These are phyloP conservation scores for Ceratobasidium sp. DNA, from an alignment of 1,284 basidiomycete species.

Conservation along the genomic window DNA sequence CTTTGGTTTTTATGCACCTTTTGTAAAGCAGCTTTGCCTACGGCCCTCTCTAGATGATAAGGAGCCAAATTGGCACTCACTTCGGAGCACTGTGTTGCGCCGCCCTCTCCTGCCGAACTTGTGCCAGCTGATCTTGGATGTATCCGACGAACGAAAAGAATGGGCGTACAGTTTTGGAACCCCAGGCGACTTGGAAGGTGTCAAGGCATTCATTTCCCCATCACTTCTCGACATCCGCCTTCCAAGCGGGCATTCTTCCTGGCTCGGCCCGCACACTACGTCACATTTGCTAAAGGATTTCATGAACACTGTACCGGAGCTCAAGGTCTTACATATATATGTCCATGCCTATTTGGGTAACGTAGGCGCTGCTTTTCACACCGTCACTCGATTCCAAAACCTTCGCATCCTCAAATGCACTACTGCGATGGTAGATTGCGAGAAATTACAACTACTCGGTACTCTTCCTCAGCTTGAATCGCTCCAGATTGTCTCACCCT, in stretches of 20 bases:
- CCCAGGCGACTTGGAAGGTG: not conserved
- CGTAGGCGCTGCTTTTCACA: not conserved
- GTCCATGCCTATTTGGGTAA: not conserved
- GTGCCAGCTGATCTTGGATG: not conserved
- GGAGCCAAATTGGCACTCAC: not conserved
- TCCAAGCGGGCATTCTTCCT: not conserved
- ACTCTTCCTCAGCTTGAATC: conserved; percentile 24
- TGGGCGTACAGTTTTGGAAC: too few species aligned
- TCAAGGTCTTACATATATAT: not conserved
- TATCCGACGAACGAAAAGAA: not conserved
- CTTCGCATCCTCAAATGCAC: not conserved
- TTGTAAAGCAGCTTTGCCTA: not conserved
- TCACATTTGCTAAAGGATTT: not conserved
- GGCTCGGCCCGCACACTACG: not conserved
- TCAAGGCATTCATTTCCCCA: not conserved
- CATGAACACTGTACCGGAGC: not conserved
- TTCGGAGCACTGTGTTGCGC: not conserved
- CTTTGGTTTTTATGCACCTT: not conserved
- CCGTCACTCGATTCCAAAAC: not conserved
- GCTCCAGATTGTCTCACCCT: not conserved
- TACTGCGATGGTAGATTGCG: not conserved
- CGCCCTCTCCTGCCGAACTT: conserved; percentile 16
- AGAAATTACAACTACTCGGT: not conserved
- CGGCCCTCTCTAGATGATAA: too few species aligned
- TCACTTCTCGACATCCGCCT: not conserved